Evolutionary conservation across 495 filamentous ascomycete species (phyloP), one percentile per base, ranked within the genome.

Genomic region (Trichoderma orchidacearum): DNA sequence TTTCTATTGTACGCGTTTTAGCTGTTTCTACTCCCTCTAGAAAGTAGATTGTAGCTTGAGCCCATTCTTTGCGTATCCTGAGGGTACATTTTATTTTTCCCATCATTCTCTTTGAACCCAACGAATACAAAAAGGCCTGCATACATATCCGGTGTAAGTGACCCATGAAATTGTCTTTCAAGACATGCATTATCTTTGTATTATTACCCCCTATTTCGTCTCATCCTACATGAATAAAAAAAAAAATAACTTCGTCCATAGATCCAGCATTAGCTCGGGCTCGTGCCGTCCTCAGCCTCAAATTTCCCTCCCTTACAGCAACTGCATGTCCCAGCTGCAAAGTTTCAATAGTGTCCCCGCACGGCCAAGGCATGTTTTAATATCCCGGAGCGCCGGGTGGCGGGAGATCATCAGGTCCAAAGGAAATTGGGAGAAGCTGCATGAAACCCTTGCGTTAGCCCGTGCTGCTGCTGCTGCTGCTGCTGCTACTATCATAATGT

Each of bases 401-500:
- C 36, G 69, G 69, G 27, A 83, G 65, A 51, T 77, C 70, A 36
- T 82, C 77, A 0, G 86, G 86, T 0, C 86, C 85, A 65, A 90
- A 90, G 0, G 85, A 87, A 58, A 85, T 68, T 30, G 86, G 86
- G 13, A 90, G 74, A 50, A 90, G 64, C 84, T 87, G 55, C 27
- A 25, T 18, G 55, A 21, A 21, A 48, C n/a, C n/a, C n/a, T n/a
- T 48, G 38, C 5, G 18, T 48, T 48, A 48, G 38, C 18, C 17
- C 1, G 12, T 48, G 17, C 5, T 21, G 5, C 5, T 25, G n/a
- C n/a, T 23, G 18, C 11, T 1, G 38, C 17, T 48, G n/a, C n/a
- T n/a, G n/a, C n/a, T n/a, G n/a, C n/a, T n/a, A n/a, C n/a, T n/a
- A n/a, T n/a, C n/a, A n/a, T n/a, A n/a, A n/a, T n/a, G n/a, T n/a